Evolutionary conservation across 176 grass and related monocot species (phyloP).

Genomic region (Otatea glauca): DNA sequence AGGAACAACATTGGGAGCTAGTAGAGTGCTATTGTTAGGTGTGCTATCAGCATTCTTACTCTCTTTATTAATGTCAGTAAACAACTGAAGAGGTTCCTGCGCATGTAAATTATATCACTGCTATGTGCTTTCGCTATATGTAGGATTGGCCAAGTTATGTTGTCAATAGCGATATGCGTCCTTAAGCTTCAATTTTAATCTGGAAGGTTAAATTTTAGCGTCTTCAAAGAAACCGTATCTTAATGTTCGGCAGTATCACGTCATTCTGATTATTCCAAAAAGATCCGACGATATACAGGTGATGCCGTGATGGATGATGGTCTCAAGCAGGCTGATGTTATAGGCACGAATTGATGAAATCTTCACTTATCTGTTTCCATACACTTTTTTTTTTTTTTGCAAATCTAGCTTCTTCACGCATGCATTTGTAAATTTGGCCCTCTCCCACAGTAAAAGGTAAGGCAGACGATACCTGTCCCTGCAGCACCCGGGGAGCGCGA

Average conservation of each 20-base stretch:
- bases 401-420: too few relatives aligned
- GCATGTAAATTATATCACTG: not conserved
- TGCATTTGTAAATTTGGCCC: too few relatives aligned
- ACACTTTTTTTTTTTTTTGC: too few relatives aligned
- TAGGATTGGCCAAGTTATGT: not conserved
- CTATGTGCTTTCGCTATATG: not conserved
- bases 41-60: constrained; percentile 6
- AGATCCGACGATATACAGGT: not conserved
- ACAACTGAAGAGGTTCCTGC: not conserved
- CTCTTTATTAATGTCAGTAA: constrained; percentile 20
- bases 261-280: not conserved
- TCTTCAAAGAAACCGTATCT: not conserved
- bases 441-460: too few relatives aligned
- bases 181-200: not conserved
- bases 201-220: not conserved
- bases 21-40: constrained; percentile 27
- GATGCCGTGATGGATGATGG: not conserved
- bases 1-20: not conserved
- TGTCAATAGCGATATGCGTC: not conserved
- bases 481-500: too few relatives aligned
- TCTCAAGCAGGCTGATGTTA: constrained; percentile 1
- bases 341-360: not conserved
- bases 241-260: not conserved
- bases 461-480: too few relatives aligned
- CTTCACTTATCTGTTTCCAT: too few relatives aligned